phyloP scores from a whole-genome alignment of 352 stramenopile species.

The Pythium oligandrum region DNA sequence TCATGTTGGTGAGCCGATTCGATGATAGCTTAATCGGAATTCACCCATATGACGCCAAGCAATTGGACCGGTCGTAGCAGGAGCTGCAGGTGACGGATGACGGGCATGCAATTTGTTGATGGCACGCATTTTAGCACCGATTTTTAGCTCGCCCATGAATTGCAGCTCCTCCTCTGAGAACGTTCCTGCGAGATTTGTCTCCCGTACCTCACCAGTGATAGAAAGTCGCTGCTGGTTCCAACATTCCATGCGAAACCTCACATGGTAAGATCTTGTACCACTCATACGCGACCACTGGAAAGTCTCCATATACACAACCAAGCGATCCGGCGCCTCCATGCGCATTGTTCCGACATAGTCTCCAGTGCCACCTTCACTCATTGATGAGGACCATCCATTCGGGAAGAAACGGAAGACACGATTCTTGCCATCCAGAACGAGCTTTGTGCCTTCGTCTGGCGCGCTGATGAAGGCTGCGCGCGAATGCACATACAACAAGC shows the following conservation, averaged over 20 bases:
- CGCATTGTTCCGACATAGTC: conserved; percentile 63
- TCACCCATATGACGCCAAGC: conserved; percentile 1
- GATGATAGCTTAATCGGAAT: conserved; percentile 2
- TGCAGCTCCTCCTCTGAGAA: conserved; percentile 30
- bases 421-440: conserved; percentile 58
- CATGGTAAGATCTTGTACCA: conserved; percentile 27
- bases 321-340: conserved; percentile 30
- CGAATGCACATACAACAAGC: conserved; percentile 32
- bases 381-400: conserved; percentile 40
- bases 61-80: neutral
- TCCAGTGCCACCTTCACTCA: conserved; percentile 22
- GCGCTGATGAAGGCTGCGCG: conserved; percentile 22
- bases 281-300: conserved; percentile 26
- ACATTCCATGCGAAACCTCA: conserved; percentile 39
- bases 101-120: conserved; percentile 6
- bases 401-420: conserved; percentile 53
- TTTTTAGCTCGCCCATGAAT: conserved; percentile 43
- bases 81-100: too few species aligned
- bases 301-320: conserved; percentile 46
- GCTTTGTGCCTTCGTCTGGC: conserved; percentile 26
- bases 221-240: conserved; percentile 32
- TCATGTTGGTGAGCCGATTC: neutral
- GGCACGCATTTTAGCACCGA: conserved; percentile 32
- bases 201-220: conserved; percentile 43
- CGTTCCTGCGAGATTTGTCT: conserved; percentile 17